Evolutionary conservation across 257 asterid species (phyloP).

Genomic region (Primulina huaijiensis): DNA sequence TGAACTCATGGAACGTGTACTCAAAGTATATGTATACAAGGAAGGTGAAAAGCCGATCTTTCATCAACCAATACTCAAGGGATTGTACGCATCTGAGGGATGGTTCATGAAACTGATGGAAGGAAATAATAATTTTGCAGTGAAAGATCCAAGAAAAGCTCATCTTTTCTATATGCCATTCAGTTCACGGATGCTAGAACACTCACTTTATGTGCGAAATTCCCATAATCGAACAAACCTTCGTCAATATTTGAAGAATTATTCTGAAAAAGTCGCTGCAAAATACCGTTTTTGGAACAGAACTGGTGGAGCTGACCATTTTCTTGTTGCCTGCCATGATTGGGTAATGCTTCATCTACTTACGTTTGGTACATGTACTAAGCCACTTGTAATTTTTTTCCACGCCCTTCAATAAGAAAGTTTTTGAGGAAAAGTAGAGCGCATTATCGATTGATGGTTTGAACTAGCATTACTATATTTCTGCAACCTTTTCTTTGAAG

Average conservation of each 20-base stretch:
- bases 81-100: conserved; percentile 88
- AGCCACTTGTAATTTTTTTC: too few relatives aligned
- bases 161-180: conserved; percentile 90
- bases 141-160: conserved; percentile 74
- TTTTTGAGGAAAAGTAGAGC: not conserved
- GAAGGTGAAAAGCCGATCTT: conserved; percentile 87
- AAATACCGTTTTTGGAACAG: conserved; percentile 86
- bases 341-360: conserved; percentile 59
- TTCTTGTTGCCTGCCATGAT: conserved; percentile 94
- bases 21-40: conserved; percentile 66
- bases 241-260: conserved; percentile 62
- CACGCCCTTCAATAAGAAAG: not conserved
- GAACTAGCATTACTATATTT: not conserved
- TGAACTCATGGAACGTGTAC: conserved; percentile 73
- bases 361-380: not conserved
- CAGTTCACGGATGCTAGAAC: conserved; percentile 71
- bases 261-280: conserved; percentile 70
- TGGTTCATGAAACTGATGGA: conserved; percentile 98
- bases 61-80: conserved; percentile 77
- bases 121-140: conserved; percentile 58
- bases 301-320: conserved; percentile 92
- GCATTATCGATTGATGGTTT: not conserved
- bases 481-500: not conserved
- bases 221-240: conserved; percentile 76
- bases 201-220: conserved; percentile 60